These are phyloP conservation scores for Mercurialis annua DNA, from an alignment of 345 rosid genomes.

Conservation along the genomic window DNA sequence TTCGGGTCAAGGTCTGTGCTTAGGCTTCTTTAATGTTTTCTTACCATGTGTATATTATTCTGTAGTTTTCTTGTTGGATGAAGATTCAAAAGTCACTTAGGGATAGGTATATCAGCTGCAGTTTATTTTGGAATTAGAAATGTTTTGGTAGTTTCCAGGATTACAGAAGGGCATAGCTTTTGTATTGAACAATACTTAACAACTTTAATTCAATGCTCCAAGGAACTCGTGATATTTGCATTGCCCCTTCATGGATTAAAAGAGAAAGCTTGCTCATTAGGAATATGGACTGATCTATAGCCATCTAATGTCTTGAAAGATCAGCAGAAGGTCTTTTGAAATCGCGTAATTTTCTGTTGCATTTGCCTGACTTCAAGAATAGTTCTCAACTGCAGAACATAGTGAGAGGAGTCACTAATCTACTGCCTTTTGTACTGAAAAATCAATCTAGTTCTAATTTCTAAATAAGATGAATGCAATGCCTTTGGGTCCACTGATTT, in stretches of 20 bases:
- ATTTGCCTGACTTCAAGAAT: background rate
- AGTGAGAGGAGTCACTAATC: background rate
- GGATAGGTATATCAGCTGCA: background rate
- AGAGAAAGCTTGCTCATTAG: no score
- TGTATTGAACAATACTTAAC: background rate
- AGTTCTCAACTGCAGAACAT: background rate
- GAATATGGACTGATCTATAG: no score
- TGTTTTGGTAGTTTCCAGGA: background rate
- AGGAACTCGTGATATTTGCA: background rate
- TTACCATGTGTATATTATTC: background rate
- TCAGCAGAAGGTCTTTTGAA: no score
- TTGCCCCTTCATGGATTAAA: background rate
- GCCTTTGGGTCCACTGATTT: no score
- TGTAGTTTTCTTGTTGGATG: background rate
- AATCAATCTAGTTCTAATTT: no score
- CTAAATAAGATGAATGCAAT: no score
- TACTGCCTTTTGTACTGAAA: background rate
- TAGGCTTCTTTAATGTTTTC: background rate
- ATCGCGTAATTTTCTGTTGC: no score
- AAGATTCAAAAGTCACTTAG: background rate
- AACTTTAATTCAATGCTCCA: no score
- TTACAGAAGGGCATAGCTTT: background rate
- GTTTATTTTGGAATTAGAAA: background rate
- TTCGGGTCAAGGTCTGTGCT: conserved; percentile 78
- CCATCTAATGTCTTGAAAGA: no score